Evolutionary conservation across 495 filamentous ascomycete species (phyloP), one percentile per base, ranked within the genome.

Genomic region (Platismatia glauca): DNA sequence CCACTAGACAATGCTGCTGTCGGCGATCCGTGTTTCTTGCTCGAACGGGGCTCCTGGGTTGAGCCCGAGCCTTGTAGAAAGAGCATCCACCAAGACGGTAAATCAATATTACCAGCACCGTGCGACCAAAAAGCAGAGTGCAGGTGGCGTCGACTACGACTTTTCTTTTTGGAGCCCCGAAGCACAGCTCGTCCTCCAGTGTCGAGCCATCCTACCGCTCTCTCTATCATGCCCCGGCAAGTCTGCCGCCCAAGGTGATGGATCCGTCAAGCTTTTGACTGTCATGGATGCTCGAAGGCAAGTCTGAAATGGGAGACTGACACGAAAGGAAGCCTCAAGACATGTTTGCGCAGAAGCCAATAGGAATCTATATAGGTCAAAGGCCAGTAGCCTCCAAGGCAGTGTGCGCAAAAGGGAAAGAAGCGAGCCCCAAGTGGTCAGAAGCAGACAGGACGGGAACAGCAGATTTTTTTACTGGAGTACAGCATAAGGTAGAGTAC

Each of bases 121-220:
- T 89, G 82, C 57, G 82, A 79, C 83, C 86, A 90, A 62, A 90
- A 87, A 58, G 75, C 71, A 33, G 81, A 82, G 65, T 86, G 85
- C 20, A 92, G 78, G 56, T 77, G 75, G 55, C 83, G 82, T 66
- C 79, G 77, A 67, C 75, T 82, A 68, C 78, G 83, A 65, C 81
- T 74, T n/a, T 78, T 72, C 64, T 76, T 77, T 50, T 75, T 77
- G 41, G 81, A 69, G 62, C 79, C 77, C 68, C 82, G 86, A 66
- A 90, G 74, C 67, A 88, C 78, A 75, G 81, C 80, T 71, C 83
- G 82, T 74, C 82, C 84, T 80, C 86, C 88, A 77, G 82, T 84
- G 81, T 91, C 84, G 74, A 91, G 81, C 78, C 84, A 88, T 77
- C 82, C 81, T 63, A 84, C 84, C 60, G 86, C 87, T 73, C 86